Conservation (phyloP, 1,284 basidiomycete genomes). For the Amylostereum chailletii region DNA sequence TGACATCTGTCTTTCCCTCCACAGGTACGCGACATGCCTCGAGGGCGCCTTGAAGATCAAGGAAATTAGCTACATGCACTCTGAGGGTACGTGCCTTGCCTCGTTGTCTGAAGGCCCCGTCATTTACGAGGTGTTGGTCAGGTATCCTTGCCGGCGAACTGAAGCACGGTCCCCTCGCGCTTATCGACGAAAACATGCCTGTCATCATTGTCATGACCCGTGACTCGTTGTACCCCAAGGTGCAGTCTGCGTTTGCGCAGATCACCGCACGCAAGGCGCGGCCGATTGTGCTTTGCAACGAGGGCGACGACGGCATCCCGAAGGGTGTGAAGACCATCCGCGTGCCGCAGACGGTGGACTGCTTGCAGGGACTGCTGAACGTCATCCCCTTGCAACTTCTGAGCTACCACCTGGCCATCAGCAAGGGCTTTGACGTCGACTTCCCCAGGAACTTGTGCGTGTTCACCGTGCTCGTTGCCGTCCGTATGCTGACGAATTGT, state of each 20-base stretch:
- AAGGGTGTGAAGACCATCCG: conserved; percentile 79
- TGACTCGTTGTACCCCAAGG: conserved; percentile 98
- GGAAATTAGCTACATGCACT: conserved; percentile 94
- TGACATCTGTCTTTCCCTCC: not conserved
- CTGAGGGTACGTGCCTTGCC: conserved; percentile 51
- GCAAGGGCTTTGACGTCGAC: conserved; percentile 95
- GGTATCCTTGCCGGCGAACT: conserved; percentile 94
- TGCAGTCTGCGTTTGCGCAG: conserved; percentile 91
- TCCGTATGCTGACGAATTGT: conserved; percentile 5
- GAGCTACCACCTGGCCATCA: conserved; percentile 93
- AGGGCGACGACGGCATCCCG: conserved; percentile 80
- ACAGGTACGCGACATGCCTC: conserved; percentile 86
- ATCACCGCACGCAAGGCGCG: conserved; percentile 96
- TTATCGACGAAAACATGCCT: conserved; percentile 98
- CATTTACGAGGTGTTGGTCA: conserved; percentile 1
- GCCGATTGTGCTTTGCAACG: conserved; percentile 95
- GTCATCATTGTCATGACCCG: conserved; percentile 99
- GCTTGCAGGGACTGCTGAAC: conserved; percentile 92
- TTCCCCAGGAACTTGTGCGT: conserved; percentile 93
- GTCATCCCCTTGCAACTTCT: conserved; percentile 95
- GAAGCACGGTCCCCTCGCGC: conserved; percentile 96
- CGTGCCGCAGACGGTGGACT: conserved; percentile 92
- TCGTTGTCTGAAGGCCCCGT: not conserved
- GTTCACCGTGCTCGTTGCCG: conserved; percentile 6
- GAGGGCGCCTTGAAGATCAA: conserved; percentile 99